Base-by-base conservation (phyloP, 257 asterid species). In the Perilla frutescens region DNA sequence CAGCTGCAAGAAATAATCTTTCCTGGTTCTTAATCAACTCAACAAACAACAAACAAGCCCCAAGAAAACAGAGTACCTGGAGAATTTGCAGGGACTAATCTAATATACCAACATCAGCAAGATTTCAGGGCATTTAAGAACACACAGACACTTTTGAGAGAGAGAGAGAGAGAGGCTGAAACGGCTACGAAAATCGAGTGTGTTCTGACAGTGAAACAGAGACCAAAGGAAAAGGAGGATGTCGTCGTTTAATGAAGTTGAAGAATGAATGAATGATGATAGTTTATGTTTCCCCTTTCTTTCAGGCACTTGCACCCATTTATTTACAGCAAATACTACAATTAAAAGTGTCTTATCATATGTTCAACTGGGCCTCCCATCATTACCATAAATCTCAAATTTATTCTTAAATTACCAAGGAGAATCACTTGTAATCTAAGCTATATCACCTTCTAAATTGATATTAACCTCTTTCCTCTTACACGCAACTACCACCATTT, bases 371-470 rank as follows among this genome's bases (percentile, higher is more conserved):
- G 40, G 47, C 39, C 47, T 49, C 26, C 59, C 67, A 68, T 72
- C 76, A 68, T 57, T 40, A 3, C 57, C 58, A 56, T 63, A 74
- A n/a, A 9, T 66, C 4, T 49, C 14, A 10, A 64, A 1, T 31
- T 66, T 43, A 29, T 43, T 32, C 51, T 15, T 48, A 58, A 58
- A 45, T 66, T 34, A 57, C 7, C 64, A 49, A 3, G 36, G 62
- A 60, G 48, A 34, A 70, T 83, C 72, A 66, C 83, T 79, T 81
- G 47, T 74, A 71, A 80, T 69, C 68, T 69, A 73, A 79, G 81
- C 81, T 61, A 80, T 71, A 66, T 26, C 78, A 9, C 75, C 65
- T 56, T 66, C 31, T 56, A 20, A 49, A 29, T 65, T 53, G 37
- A 76, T 78, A 62, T 77, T 26, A 50, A 36, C 29, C 7, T 76